Evolutionary conservation across 208 protist species (phyloP).

Genomic region (Trypanosoma boissoni): DNA sequence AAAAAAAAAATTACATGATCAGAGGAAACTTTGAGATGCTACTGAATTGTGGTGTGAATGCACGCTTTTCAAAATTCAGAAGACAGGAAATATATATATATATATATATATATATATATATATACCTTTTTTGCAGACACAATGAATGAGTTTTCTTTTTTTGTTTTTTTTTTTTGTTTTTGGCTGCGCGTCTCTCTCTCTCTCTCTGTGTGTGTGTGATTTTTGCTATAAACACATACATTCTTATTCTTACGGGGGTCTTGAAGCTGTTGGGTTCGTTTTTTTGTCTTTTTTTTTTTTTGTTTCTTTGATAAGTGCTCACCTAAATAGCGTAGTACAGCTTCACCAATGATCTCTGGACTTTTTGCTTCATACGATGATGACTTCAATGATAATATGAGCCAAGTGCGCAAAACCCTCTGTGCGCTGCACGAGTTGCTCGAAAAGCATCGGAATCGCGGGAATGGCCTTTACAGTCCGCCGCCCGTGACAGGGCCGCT

Average conservation of each 20-base stretch:
- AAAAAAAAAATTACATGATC: no score
- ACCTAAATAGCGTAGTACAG: not conserved
- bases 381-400: conserved; percentile 51
- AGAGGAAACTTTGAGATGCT: not conserved
- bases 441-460: conserved; percentile 23
- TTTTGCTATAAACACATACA: not conserved
- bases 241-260: no score
- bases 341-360: no score
- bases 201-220: conserved; percentile 9
- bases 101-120: conserved; percentile 16
- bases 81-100: no score
- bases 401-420: conserved; percentile 26
- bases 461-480: conserved; percentile 37
- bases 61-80: no score
- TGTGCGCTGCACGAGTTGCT: conserved; percentile 30
- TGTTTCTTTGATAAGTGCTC: not conserved
- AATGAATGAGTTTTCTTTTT: not conserved
- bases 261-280: not conserved
- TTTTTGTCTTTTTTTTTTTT: conserved; percentile 6
- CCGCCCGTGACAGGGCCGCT: conserved; percentile 40
- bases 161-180: conserved; percentile 8
- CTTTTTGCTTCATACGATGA: conserved; percentile 67
- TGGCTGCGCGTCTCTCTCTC: not conserved
- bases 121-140: not conserved
- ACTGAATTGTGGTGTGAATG: not conserved